Conservation (phyloP, 1,284 basidiomycete genomes). For the Laetiporus sulphureus region DNA sequence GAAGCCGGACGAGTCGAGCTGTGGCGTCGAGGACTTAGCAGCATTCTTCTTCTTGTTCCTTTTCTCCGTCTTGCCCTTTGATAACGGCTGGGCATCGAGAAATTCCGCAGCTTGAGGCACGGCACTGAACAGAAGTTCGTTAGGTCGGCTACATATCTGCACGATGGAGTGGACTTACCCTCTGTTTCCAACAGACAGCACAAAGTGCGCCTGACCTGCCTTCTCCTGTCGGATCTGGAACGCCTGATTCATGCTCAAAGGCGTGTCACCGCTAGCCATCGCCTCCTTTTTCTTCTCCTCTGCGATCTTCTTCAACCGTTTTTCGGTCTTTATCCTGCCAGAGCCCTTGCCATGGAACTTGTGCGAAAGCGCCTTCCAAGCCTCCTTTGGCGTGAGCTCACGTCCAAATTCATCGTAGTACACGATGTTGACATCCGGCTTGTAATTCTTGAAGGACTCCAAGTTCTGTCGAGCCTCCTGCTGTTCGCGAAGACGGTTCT, state of each 20-base stretch:
- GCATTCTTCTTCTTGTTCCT: constrained; percentile 73
- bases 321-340: constrained; percentile 93
- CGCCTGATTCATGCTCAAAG: constrained; percentile 85
- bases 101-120: constrained; percentile 77
- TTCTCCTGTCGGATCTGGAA: constrained; percentile 89
- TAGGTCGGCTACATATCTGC: constrained; percentile 7
- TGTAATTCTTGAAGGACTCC: constrained; percentile 89
- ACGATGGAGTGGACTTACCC: constrained; percentile 47
- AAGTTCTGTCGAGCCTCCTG: constrained; percentile 82
- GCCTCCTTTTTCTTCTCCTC: constrained; percentile 89
- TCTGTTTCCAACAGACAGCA: constrained; percentile 88
- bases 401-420: constrained; percentile 98
- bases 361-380: constrained; percentile 93
- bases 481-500: constrained; percentile 88
- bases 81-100: constrained; percentile 67
- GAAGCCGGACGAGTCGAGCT: constrained; percentile 52
- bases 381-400: constrained; percentile 86
- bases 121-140: constrained; percentile 40
- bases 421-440: constrained; percentile 93
- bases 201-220: constrained; percentile 91
- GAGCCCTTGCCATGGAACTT: constrained; percentile 95
- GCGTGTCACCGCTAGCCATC: constrained; percentile 91
- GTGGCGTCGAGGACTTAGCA: constrained; percentile 39
- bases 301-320: constrained; percentile 87
- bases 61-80: constrained; percentile 71